phyloP scores from a whole-genome alignment of 2,329 filamentous ascomycete genomes.

The Penicillium sp. region DNA sequence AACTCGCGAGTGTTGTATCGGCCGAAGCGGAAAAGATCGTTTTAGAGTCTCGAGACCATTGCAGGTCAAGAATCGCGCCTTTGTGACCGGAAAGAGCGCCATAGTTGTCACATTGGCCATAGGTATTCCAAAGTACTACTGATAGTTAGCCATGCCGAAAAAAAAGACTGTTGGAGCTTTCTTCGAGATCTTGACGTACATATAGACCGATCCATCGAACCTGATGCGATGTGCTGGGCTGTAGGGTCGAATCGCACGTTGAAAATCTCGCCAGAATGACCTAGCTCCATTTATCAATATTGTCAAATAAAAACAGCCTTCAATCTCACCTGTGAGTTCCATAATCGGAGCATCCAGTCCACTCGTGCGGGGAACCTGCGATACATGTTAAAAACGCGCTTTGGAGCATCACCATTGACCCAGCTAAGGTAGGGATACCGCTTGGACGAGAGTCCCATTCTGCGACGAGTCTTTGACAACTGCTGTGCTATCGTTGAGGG shows the following conservation, averaged over 20 bases:
- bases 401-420: neutral
- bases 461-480: constrained; percentile 60
- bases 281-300: constrained; percentile 34
- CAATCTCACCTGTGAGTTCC: constrained; percentile 74
- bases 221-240: constrained; percentile 88
- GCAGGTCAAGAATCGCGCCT: constrained; percentile 86
- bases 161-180: neutral
- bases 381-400: constrained; percentile 21
- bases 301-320: neutral
- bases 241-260: constrained; percentile 86
- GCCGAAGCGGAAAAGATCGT: constrained; percentile 91
- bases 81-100: constrained; percentile 86
- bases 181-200: constrained; percentile 57
- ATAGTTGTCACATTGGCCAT: constrained; percentile 93
- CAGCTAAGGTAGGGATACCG: constrained; percentile 56
- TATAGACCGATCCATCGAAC: constrained; percentile 92
- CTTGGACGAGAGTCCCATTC: constrained; percentile 68
- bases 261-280: constrained; percentile 82
- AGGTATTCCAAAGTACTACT: constrained; percentile 88
- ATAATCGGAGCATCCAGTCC: constrained; percentile 88
- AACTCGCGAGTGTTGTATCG: constrained; percentile 90
- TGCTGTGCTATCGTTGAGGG: constrained; percentile 60
- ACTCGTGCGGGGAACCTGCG: constrained; percentile 77
- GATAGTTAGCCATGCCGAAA: neutral
- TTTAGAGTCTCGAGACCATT: constrained; percentile 95